Evolutionary conservation across 805 yeast species (phyloP).

Genomic region (Zygoascus flipseniorum): DNA sequence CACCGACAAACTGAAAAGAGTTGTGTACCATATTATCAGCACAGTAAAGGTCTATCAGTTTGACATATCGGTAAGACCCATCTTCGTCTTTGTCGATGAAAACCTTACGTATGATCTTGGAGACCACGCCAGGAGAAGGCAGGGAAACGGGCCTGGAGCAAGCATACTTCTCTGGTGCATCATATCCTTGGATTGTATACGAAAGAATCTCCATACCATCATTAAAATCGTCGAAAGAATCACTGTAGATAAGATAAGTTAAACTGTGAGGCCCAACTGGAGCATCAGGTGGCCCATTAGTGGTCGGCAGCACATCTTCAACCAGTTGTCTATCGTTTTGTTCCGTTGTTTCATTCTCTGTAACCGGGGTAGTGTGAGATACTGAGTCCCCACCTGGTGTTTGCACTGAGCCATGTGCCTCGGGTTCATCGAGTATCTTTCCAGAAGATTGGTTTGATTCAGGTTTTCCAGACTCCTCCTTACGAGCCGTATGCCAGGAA

Average conservation of each 20-base stretch:
- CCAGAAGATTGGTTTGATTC: background rate
- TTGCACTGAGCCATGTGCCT: background rate
- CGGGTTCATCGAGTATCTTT: background rate
- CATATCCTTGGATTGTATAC: constrained; percentile 12
- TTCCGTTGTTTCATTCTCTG: background rate
- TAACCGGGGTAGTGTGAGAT: background rate
- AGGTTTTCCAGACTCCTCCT: background rate
- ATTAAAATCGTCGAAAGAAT: constrained; percentile 10
- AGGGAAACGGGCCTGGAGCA: constrained; percentile 13
- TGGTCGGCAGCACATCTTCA: background rate
- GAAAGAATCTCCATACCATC: constrained; percentile 14
- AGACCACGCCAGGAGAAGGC: constrained; percentile 17
- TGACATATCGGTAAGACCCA: constrained; percentile 3
- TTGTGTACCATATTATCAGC: constrained; percentile 12
- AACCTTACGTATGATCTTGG: constrained; percentile 11
- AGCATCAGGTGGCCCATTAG: background rate
- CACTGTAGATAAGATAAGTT: constrained; percentile 14
- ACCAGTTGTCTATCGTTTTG: background rate
- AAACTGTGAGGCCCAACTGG: constrained; percentile 13
- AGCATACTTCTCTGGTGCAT: constrained; percentile 10
- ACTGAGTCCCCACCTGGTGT: background rate
- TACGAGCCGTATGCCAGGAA: background rate
- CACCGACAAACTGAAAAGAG: constrained; percentile 14
- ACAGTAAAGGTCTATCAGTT: constrained; percentile 7
- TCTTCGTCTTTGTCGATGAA: constrained; percentile 5